Percentiles rank a stretch among this genome's conserved stretches.
These are phyloP conservation scores for Saprolegnia diclina DNA, from an alignment of 352 stramenopile species.

Conservation along the genomic window DNA sequence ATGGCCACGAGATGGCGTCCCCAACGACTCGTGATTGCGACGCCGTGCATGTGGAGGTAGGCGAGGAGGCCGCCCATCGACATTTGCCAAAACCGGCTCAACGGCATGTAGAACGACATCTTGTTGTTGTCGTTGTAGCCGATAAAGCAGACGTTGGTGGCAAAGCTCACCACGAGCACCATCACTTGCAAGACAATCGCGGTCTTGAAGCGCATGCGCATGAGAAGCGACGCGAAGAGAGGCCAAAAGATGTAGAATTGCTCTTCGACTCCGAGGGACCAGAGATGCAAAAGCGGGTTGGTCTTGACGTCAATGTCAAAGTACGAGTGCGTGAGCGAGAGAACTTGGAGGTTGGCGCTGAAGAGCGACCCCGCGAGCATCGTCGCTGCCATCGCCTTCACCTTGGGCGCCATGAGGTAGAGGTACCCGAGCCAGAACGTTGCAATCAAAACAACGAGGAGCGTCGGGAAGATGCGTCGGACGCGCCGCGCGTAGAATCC, in stretches of 20 bases:
- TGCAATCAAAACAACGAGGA: constrained; percentile 13
- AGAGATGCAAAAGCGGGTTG: constrained; percentile 25
- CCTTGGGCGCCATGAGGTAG: constrained; percentile 13
- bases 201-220: background rate
- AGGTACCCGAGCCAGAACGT: constrained; percentile 19
- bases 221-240: constrained; percentile 13
- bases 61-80: constrained; percentile 6
- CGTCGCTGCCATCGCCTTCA: constrained; percentile 18
- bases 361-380: constrained; percentile 25
- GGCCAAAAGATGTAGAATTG: constrained; percentile 28
- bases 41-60: constrained; percentile 8
- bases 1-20: too few species aligned
- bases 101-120: constrained; percentile 21
- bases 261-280: constrained; percentile 26
- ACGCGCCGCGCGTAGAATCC: constrained; percentile 24
- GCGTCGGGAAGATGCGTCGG: constrained; percentile 23
- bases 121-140: constrained; percentile 11
- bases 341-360: constrained; percentile 23
- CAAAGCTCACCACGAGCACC: constrained; percentile 10
- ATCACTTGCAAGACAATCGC: constrained; percentile 7
- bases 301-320: constrained; percentile 22
- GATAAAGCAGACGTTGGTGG: constrained; percentile 19
- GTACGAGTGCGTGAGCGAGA: constrained; percentile 9
- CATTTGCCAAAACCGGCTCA: constrained; percentile 26
- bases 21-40: too few species aligned